Evolutionary conservation across 148 eudicot species (phyloP).

Genomic region (Rhododendron griersonianum): DNA sequence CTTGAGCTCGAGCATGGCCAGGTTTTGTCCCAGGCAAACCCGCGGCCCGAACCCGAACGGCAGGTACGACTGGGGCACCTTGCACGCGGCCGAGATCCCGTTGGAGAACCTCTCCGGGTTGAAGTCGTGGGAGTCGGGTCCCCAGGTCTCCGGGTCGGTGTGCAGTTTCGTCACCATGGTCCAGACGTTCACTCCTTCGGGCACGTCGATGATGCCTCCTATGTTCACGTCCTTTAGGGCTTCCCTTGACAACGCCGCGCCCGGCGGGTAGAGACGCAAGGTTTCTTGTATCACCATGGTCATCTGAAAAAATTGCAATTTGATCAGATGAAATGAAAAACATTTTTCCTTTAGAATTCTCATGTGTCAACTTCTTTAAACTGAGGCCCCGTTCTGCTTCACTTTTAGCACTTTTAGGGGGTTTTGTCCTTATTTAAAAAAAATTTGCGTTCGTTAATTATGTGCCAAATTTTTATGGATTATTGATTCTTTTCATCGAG

Average conservation of each 20-base stretch:
- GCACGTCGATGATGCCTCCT: conserved; percentile 11
- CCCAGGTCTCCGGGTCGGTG: conserved; percentile 13
- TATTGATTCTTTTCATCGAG: no score
- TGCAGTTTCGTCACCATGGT: background rate
- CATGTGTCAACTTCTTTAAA: background rate
- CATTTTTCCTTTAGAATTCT: background rate
- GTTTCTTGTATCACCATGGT: conserved; percentile 21
- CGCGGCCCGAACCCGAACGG: conserved; percentile 19
- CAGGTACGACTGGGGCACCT: conserved; percentile 10
- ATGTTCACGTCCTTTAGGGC: conserved; percentile 13
- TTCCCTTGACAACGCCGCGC: background rate
- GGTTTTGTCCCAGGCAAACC: conserved; percentile 12
- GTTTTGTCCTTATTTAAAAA: no score
- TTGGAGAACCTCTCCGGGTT: conserved; percentile 17
- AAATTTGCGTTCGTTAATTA: no score
- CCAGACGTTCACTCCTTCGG: conserved; percentile 15
- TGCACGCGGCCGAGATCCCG: conserved; percentile 12
- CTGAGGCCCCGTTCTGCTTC: no score
- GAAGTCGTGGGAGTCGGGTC: conserved; percentile 8
- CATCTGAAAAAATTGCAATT: background rate
- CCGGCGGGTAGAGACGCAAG: conserved; percentile 8
- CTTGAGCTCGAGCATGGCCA: conserved; percentile 15
- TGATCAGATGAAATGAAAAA: background rate
- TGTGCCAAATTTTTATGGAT: no score
- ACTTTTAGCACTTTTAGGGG: no score